Evolutionary conservation across 1,284 basidiomycete genomes (phyloP), one percentile per base, ranked within the genome.

Genomic region (Trichosporon sp.): DNA sequence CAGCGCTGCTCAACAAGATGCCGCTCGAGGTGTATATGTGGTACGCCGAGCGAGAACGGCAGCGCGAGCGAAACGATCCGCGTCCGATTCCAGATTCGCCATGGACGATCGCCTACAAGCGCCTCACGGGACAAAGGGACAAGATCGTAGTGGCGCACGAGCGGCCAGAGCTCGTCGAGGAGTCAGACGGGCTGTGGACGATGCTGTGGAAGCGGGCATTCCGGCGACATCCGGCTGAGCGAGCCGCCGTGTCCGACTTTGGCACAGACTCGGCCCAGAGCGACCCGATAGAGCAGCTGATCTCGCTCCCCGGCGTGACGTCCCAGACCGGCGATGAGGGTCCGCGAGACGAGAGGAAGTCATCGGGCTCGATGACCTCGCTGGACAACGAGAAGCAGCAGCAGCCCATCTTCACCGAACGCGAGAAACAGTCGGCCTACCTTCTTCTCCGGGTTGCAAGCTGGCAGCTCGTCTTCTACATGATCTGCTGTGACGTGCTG

Each of bases 401-500:
- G 33, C 31, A 25, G 40, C 61, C 14, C 37, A 9, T 29, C 49
- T 29, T 54, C 49, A 54, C 49, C 14, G 60, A 61, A 16, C 49
- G 36, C 23, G 54, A 56, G 14, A 29, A 27, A 4, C 13, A 54
- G 49, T 54, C 49, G 16, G 62, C 60, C 4, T 64, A 64, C 49
- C 61, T 63, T 13, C 58, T 69, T 23, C 54, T 69, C n/a, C 68
- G 68, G 13, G 56, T 62, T 4, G 46, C 63, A 3, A 56, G 40
- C 31, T 69, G 68, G 68, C 68, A 69, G 54, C 52, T 66, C 16
- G 65, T 66, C 25, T 65, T 69, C 57, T 69, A 63, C 63, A 63
- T 69, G 29, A 68, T 68, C 52, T 61, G 34, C 19, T 63, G 63
- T 6, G 69, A 72, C 61, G 71, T 80, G 37, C 64, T 78, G 1